Base-by-base conservation (phyloP, 352 stramenopile genomes). In the Pythium guiyangense region DNA sequence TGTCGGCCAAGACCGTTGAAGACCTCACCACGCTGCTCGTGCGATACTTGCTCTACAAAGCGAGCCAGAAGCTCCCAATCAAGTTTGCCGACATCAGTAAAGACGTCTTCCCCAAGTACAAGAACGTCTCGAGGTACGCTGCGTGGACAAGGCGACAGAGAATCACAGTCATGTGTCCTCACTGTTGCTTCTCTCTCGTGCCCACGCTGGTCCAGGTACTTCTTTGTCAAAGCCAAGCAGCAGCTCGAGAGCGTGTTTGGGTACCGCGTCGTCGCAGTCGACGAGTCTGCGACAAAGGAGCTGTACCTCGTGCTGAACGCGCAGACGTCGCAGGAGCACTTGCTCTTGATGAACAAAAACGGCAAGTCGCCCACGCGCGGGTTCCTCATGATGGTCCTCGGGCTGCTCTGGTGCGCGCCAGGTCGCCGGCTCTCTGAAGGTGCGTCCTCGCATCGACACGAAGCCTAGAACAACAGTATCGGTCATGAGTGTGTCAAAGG, bases 1-100 rank as follows among this genome's bases (percentile, higher is more conserved):
- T 91, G 31, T 76, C 72, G 6, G 53, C 72, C 8, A 89, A 91
- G 70, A 67, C 77, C 10, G 63, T 91, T 31, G 79, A 90, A 6
- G 82, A 92, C 59, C 68, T 91, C 49, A 90, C 69, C 15, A 74
- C 79, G 42, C 82, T 84, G 57, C 59, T 92, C 31, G 84, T 94
- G 56, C 84, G 84, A 35, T 94, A 91, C 57, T 75, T 94, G 67
- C 69, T 94, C 39, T 94, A 94, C 82, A 94, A 91, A 56, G 82
- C 76, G 37, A 81, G 74, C 11, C 57, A 86, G 25, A 90, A 92
- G 62, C 70, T 86, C 46, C 78, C 81, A 1, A 86, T 94, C 60
- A 85, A 83, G 55, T 91, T 94, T 44, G 61, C 53, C 40, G 84
- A 94, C 60, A 89, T 94, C 56, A 89, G 74, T 68, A 94, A 92